Base-by-base conservation (phyloP, 1,284 basidiomycete genomes). In the Coniophora puteana region DNA sequence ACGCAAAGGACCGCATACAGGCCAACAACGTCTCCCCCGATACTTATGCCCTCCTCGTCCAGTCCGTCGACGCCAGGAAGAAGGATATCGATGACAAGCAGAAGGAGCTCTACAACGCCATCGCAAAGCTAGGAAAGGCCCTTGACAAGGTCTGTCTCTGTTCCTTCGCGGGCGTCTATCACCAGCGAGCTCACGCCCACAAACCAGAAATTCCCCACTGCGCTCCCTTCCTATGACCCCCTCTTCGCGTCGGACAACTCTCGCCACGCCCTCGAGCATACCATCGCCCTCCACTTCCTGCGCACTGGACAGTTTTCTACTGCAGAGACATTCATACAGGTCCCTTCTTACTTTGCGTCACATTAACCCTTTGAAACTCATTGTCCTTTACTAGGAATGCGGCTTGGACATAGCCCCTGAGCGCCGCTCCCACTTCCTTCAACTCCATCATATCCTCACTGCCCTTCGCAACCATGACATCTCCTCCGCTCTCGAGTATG, bases 11-110 rank as follows among this genome's bases (percentile, higher is more conserved):
- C 40, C 67, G 70, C 14, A 63, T 84, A 41, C 59, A 75, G 36
- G 63, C 69, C 0, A 79, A 79, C n/a, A 66, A 70, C 21, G 68
- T 73, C 23, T 69, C 77, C 3, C 70, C 76, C 40, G 72, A 73
- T 6, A 72, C 76, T 26, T 68, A 86, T 17, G 63, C 60, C 18
- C 60, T 72, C 8, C 62, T 93, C 17, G 67, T 74, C 17, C 76
- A 76, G 55, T 68, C 70, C 3, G 69, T 89, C 3, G 84, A 88
- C 30, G 61, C 68, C 3, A 78, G 69, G 57, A 92, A 88, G 78
- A 91, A 84, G 61, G 89, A 91, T 43, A 71, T 93, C 1, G 90
- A 93, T 48, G 88, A 92, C 35, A 75, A 83, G 2, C 81, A 93
- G 68, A 95, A 93, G 63, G 90, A 91, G 51, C 76, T 92, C 39